Evolutionary conservation across 768 basidiomycete genomes (phyloP), one percentile per base, ranked within the genome.

Genomic region (Xerocomellus intermedius): DNA sequence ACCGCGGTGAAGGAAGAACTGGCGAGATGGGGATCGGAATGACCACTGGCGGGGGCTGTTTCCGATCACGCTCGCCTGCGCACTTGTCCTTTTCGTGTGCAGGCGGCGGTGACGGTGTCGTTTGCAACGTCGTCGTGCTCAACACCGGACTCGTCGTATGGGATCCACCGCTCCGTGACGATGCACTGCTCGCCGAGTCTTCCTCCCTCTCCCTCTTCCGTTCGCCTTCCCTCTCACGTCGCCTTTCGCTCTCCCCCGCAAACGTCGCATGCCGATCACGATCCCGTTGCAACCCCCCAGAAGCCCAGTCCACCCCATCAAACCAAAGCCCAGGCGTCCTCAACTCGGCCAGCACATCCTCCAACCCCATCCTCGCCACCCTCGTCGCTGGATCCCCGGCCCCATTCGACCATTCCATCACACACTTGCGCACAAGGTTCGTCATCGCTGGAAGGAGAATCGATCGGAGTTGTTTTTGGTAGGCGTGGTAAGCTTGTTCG

Each of bases 101-200:
- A 26, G 87, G 87, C 0, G 87, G 84, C 0, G 88, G 88, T 2
- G 85, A 87, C 0, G 88, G 88, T 8, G 88, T 89, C n/a, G 88
- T 91, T 57, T 85, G 84, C 30, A 90, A 64, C 8, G 88, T 91
- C 8, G 85, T 81, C 1, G 86, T 86, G 13, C 86, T 88, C 26
- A 89, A 65, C 4, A 89, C 87, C 0, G 88, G 89, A 59, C 87
- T 89, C 19, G 88, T 89, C 56, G 68, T 75, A 21, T 85, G 83
- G 5, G 83, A 85, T 8, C 74, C 77, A 47, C 77, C 77, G 42
- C 77, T 79, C 46, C 75, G 75, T n/a, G 77, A 76, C 22, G 79
- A 77, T 16, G 77, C 67, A 48, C 69, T 74, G 52, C 78, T 77
- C 26, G 73, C 75, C 3, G 81, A 75, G 56, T 81, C 79, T 51